Evolutionary conservation across 73 alveolate genomes (phyloP).

Genomic region (Durusdinium trenchii): DNA sequence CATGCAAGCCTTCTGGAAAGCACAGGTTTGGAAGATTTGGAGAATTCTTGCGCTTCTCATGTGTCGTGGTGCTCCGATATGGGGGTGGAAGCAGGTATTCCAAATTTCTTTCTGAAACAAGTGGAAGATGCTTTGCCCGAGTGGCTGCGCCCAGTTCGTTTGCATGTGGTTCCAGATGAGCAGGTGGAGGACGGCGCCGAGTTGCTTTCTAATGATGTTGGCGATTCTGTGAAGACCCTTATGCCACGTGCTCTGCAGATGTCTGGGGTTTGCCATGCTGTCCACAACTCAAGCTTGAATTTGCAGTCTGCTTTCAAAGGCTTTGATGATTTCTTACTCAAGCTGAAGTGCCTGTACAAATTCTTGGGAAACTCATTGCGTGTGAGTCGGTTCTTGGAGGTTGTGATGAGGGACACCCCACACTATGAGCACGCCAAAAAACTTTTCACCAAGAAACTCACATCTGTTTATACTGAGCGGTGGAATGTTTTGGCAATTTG

Average conservation of each 20-base stretch:
- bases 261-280: slow-evolving; percentile 2
- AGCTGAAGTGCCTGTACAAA: not conserved
- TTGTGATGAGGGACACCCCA: not conserved
- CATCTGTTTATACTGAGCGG: not conserved
- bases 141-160: not conserved
- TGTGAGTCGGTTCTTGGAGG: not conserved
- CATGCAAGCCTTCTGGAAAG: not conserved
- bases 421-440: not conserved
- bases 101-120: not conserved
- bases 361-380: not conserved
- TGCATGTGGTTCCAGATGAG: not conserved
- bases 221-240: not conserved
- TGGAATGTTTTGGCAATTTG: not conserved
- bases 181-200: not conserved
- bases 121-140: not conserved
- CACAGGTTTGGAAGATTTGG: not conserved
- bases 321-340: not conserved
- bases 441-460: not conserved
- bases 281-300: not conserved
- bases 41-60: too few relatives aligned
- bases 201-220: not conserved
- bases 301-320: not conserved
- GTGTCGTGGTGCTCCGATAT: slow-evolving; percentile 16
- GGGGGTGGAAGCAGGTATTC: slow-evolving; percentile 12
- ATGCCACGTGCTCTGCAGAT: not conserved